Evolutionary conservation across 2,329 filamentous ascomycete species (phyloP).

Genomic region (Daldinia eschscholtzii): DNA sequence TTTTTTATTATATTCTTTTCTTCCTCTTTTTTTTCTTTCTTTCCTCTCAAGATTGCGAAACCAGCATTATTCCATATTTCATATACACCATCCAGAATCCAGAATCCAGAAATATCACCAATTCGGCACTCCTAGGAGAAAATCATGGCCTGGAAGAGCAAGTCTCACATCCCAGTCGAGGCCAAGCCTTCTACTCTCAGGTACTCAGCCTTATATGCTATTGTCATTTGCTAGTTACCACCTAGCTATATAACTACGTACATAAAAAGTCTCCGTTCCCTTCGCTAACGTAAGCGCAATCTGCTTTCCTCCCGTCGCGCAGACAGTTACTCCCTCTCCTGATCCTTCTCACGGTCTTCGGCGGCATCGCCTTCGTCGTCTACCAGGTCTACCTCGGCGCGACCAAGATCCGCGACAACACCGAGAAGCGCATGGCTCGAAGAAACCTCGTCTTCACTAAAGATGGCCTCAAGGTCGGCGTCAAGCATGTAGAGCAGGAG

Average conservation of each 20-base stretch:
- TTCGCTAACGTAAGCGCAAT: constrained; percentile 37
- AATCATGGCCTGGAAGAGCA: constrained; percentile 46
- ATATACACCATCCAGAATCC: constrained; percentile 1
- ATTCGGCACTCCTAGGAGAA: not conserved
- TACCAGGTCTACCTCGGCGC: constrained; percentile 80
- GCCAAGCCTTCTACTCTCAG: constrained; percentile 45
- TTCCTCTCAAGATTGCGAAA: constrained; percentile 6
- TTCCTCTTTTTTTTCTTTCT: constrained; percentile 13
- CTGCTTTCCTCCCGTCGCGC: constrained; percentile 26
- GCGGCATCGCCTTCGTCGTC: constrained; percentile 71
- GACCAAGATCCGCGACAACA: constrained; percentile 73
- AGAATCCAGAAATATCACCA: not conserved
- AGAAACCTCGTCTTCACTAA: constrained; percentile 82
- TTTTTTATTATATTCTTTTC: constrained; percentile 6
- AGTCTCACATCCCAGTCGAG: constrained; percentile 39
- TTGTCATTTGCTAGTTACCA: not conserved
- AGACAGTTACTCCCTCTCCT: constrained; percentile 76
- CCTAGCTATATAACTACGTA: not conserved
- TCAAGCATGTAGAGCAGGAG: constrained; percentile 77
- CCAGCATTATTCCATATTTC: not conserved
- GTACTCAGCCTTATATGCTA: constrained; percentile 31
- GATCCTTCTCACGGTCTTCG: constrained; percentile 71
- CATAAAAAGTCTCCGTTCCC: constrained; percentile 4
- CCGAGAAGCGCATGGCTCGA: constrained; percentile 77
- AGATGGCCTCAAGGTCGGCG: constrained; percentile 77